These are phyloP conservation scores for Erodium trifolium DNA, from an alignment of 441 rosid genomes.

Conservation along the genomic window DNA sequence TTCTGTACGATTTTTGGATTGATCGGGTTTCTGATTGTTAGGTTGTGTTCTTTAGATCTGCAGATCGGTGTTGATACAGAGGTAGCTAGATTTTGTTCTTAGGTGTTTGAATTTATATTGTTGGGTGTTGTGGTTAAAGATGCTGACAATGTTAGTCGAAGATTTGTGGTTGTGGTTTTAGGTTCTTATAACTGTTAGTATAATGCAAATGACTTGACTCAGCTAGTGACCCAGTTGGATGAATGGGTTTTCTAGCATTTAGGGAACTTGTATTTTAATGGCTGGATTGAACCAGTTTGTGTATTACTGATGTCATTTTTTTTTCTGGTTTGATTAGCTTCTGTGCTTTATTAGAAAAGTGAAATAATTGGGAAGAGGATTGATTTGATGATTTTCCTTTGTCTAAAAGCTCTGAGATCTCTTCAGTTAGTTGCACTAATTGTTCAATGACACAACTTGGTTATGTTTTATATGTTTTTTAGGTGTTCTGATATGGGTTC, in stretches of 20 bases:
- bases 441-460: conserved; percentile 6
- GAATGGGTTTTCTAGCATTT: background rate
- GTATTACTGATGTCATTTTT: background rate
- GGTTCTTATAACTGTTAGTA: background rate
- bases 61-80: background rate
- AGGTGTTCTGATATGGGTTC: conserved; percentile 46
- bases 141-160: background rate
- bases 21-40: background rate
- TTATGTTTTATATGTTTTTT: background rate
- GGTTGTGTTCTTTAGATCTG: background rate
- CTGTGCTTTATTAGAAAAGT: background rate
- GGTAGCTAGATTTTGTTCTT: background rate
- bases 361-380: background rate
- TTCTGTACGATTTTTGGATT: background rate
- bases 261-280: background rate
- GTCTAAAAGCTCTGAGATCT: background rate
- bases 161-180: background rate
- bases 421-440: conserved; percentile 13
- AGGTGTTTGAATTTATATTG: background rate
- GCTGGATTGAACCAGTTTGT: background rate
- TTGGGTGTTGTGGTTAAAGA: background rate
- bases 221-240: background rate
- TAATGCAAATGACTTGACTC: background rate
- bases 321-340: background rate
- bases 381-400: background rate